Base-by-base conservation (phyloP, 257 asterid species). In the Buddleja alternifolia region DNA sequence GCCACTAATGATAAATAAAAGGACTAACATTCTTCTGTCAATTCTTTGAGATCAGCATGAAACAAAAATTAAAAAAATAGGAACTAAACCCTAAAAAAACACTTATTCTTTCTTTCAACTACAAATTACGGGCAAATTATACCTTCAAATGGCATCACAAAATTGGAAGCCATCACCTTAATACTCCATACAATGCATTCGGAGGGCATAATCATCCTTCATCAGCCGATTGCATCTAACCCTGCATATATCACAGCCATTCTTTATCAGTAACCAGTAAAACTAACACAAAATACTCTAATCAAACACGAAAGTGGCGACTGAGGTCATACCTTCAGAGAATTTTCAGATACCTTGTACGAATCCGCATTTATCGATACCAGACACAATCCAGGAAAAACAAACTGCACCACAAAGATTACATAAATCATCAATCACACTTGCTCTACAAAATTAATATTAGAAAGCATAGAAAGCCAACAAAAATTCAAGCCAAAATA, bases 301-400 rank as follows among this genome's bases (percentile, higher is more conserved):
- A 58, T 52, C 40, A 37, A 29, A 48, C 59, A 25, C 20, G 64
- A 20, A 36, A 42, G 20, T 14, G n/a, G 7, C 6, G 53, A 71
- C 12, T 44, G 50, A 66, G 63, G 58, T 61, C 25, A 68, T 66
- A 77, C 88, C 88, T 83, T 83, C 7, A 54, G 67, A 39, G 53
- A 64, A 53, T 69, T 69, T 23, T 72, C 78, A 41, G 75, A 64
- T 9, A 80, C 88, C 71, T 72, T 74, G 73, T 83, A 80, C 0
- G 83, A 72, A 72, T 77, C 82, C 9, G 71, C 76, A 29, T 79
- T 75, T 34, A 83, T 64, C 24, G 78, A 65, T 34, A 63, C 55
- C 61, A 83, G 64, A 82, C 85, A 75, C 46, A 65, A 24, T 50
- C 88, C 88, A 10, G 88, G 88, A 37, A 61, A 75, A 42, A 80